Evolutionary conservation across 768 basidiomycete genomes (phyloP), one percentile per base, ranked within the genome.

Genomic region (Boletus sp.): DNA sequence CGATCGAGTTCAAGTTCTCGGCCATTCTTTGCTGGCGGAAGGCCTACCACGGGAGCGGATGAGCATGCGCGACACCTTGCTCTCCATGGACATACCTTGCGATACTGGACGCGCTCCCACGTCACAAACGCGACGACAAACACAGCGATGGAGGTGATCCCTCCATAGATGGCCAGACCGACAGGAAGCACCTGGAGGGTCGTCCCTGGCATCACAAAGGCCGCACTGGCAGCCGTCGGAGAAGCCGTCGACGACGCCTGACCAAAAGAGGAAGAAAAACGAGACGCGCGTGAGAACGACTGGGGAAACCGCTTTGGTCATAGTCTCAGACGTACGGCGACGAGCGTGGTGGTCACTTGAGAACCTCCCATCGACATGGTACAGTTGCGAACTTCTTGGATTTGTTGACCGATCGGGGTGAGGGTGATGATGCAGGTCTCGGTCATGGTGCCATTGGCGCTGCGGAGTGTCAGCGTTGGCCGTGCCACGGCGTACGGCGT

Each of bases 31-130:
- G 82, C 74, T 83, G 79, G 62, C 89, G 79, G 83, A 91, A 92
- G 58, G 82, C 79, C 89, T 91, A 60, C 37, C 35, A 59, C 18
- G 49, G n/a, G 11, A 62, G 9, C 28, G 48, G 28, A 54, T 56
- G n/a, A 55, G n/a, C 28, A 53, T 11, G 9, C 10, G 18, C 36
- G 9, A 37, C 32, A 15, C 47, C 50, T 48, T 8, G 17, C n/a
- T 20, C 30, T 30, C 33, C 14, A 30, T 5, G 28, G 18, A 55
- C 81, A 54, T 57, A 90, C 91, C 80, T 84, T 89, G 77, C 91
- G 86, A 68, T 92, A 92, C 73, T 87, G 89, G 28, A 90, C 85
- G 47, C 94, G 83, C 78, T 95, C 92, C 67, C 86, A 92, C 7
- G 91, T 92, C 61, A 94, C 92, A 70, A 92, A 76, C 50, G 83